Base-by-base conservation (phyloP, 805 yeast species). In the Yarrowia sp. region DNA sequence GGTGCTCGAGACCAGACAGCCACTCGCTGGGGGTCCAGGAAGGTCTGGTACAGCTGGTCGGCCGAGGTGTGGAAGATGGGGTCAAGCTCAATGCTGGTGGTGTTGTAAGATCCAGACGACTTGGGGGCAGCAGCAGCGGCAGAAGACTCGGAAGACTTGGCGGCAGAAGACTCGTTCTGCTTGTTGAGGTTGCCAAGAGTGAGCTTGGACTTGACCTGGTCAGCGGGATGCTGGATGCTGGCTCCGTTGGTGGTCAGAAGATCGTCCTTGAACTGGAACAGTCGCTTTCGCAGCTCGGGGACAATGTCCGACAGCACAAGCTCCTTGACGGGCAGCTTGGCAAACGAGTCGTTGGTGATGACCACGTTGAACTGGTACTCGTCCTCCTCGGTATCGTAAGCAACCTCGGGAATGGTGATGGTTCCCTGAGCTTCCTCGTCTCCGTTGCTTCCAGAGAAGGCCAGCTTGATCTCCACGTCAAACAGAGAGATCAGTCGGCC, bases 401-500 rank as follows among this genome's bases (percentile, higher is more conserved):
- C 94, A 70, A 95, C 84, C 78, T 95, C 99, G 7, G 99, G 99
- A 65, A 95, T 80, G 8, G 87, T 84, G 69, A 95, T 88, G 19
- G 89, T 82, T 38, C 99, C 99, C 56, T 82, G 80, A 63, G 86
- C 87, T 8, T 77, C 79, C 7, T 73, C 77, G 38, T 78, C 79
- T 11, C 74, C 73, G 35, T 74, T 73, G 43, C 70, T 70, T 7
- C 93, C 92, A 8, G 75, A 77, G 73, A 87, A 85, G n/a, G 82
- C 82, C 69, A 93, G 76, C 1, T 84, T 87, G 61, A 93, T 70
- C 71, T 87, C 84, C 76, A 95, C 81, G 75, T 95, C 99, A 78
- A 92, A 95, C 70, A 95, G 80, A 5, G 97, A 90, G 74, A 95
- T 93, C 35, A 94, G 96, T 78, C 94, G 93, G 15, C 99, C 99